phyloP scores from a whole-genome alignment of 1,284 basidiomycete species.

The Ganoderma sinense region DNA sequence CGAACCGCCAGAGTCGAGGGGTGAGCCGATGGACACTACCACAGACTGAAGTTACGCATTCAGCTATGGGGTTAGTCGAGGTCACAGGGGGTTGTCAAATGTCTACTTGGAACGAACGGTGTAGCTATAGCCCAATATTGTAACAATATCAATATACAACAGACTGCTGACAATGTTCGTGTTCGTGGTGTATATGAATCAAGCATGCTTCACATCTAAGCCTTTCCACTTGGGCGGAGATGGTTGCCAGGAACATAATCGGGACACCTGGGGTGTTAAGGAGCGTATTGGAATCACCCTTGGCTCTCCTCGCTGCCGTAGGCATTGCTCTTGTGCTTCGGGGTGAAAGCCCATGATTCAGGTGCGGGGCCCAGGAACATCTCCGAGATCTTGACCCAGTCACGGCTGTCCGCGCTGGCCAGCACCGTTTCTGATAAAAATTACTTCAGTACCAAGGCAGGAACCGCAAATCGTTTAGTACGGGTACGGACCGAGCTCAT shows the following conservation, averaged over 20 bases:
- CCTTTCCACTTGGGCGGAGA: neutral
- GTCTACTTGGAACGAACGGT: neutral
- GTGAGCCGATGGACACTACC: conserved; percentile 32
- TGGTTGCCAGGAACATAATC: neutral
- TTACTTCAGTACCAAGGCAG: neutral
- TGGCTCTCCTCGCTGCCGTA: conserved; percentile 65
- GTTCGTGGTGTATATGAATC: neutral
- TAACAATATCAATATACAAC: conserved; percentile 12
- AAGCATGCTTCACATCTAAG: neutral
- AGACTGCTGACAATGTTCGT: conserved; percentile 6
- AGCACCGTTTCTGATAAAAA: conserved; percentile 76
- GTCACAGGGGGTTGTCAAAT: neutral
- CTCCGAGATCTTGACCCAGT: conserved; percentile 96
- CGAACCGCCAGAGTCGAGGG: conserved; percentile 33
- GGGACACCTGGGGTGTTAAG: neutral
- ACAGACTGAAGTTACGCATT: conserved; percentile 6
- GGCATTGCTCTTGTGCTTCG: conserved; percentile 80
- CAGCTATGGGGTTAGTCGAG: neutral
- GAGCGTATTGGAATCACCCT: conserved; percentile 31
- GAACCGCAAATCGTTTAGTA: neutral
- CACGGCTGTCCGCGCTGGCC: conserved; percentile 81
- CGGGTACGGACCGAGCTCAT: conserved; percentile 75
- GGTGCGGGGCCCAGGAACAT: conserved; percentile 89
- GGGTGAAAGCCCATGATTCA: conserved; percentile 71
- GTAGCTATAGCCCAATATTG: conserved; percentile 23